Base-by-base conservation (phyloP, 371 early-diverging fungal species). In the Vairimorpha apis region DNA sequence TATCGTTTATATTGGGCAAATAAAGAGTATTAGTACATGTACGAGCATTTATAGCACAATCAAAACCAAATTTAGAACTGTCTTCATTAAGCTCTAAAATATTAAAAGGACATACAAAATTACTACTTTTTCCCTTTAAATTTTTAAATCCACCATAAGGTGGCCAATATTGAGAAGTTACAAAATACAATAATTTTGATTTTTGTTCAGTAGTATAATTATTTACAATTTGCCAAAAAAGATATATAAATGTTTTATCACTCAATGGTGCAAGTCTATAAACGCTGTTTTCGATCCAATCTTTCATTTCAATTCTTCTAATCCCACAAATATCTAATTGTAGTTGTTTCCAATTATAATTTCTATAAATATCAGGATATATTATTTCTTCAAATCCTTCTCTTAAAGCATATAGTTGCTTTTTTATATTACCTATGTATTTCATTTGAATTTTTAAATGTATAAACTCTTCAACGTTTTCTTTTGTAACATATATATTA, bases 271-370 rank as follows among this genome's bases (percentile, higher is more conserved):
- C 8, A 41, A 10, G 8, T 41, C 16, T 16, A 16, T 41, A 41
- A 10, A 16, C 16, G 16, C 10, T 41, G 16, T 41, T 41, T 41
- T 41, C 10, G 16, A 41, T 41, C 43, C 43, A 41, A 41, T 41
- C 16, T 41, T 41, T 41, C 43, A 41, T 41, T 10, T 41, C 16
- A 10, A 41, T 41, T 16, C 16, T 41, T 41, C 16, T 16, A 10
- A 16, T 16, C 16, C 43, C 43, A 41, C 43, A 41, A 10, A 41
- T 41, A 67, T 95, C 84, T 58, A 97, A 86, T 82, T 97, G 95
- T 45, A 97, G 85, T 78, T 97, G 95, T 83, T 94, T 94, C 80
- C 95, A 96, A 81, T 95, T 92, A 80, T 95, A 95, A 49, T 95
- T 94, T 75, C 88, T 87, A 69, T 95, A 88, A 72, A 95, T 82